phyloP scores from a whole-genome alignment of 768 basidiomycete genomes.

The Omphalotus guepiniiformis region DNA sequence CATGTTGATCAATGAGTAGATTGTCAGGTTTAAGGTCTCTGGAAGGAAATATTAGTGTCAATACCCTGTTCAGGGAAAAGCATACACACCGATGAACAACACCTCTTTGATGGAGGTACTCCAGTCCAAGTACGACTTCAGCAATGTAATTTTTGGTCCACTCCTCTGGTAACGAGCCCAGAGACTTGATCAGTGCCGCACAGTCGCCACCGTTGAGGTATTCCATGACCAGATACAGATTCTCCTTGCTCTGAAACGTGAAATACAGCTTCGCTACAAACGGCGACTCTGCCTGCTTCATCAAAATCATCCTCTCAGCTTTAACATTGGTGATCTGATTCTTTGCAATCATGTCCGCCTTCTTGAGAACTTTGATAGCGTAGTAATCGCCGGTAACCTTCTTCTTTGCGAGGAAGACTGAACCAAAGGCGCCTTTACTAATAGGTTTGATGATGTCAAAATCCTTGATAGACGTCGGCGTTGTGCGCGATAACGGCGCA shows the following conservation, averaged over 20 bases:
- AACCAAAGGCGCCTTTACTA: conserved; percentile 97
- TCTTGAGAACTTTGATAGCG: conserved; percentile 99
- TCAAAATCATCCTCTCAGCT: conserved; percentile 98
- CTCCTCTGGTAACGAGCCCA: conserved; percentile 92
- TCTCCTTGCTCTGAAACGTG: conserved; percentile 99
- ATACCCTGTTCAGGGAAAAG: too few relatives aligned
- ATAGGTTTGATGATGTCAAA: conserved; percentile 99
- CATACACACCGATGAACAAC: conserved; percentile 91
- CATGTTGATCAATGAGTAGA: conserved; percentile 92
- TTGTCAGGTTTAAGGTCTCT: conserved; percentile 99
- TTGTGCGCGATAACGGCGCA: conserved; percentile 72
- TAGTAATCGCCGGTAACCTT: conserved; percentile 97
- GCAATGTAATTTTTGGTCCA: conserved; percentile 97
- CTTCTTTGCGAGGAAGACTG: conserved; percentile 98
- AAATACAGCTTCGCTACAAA: conserved; percentile 98
- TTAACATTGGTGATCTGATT: conserved; percentile 99
- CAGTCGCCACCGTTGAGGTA: conserved; percentile 98
- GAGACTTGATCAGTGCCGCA: conserved; percentile 91
- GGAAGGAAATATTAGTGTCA: conserved; percentile 10
- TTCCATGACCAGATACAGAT: conserved; percentile 98
- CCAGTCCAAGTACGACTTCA: conserved; percentile 91
- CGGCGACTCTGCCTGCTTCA: conserved; percentile 98
- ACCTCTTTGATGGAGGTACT: conserved; percentile 93
- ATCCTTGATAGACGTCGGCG: conserved; percentile 93
- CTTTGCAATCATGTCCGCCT: conserved; percentile 99